phyloP scores from a whole-genome alignment of 257 asterid genomes.

The Ehretia macrophylla region DNA sequence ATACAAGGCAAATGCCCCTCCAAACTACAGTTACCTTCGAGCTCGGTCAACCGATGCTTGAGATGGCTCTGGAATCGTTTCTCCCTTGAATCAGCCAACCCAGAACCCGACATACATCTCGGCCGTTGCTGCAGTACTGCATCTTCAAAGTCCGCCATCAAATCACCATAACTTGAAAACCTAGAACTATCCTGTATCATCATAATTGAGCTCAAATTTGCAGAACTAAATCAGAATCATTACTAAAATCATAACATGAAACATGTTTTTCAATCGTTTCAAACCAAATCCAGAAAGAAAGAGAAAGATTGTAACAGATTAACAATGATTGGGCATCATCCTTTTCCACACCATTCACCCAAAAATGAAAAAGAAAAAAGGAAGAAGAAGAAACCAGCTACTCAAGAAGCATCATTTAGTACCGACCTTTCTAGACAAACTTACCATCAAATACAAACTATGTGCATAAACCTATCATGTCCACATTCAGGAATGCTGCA shows the following conservation, averaged over 20 bases:
- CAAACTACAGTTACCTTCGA: conserved; percentile 63
- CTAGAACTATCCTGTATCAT: conserved; percentile 49
- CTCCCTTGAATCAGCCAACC: conserved; percentile 56
- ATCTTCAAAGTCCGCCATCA: conserved; percentile 89
- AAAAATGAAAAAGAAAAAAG: neutral
- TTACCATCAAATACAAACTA: no score
- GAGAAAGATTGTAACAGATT: neutral
- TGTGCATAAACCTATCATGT: no score
- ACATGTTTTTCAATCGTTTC: neutral
- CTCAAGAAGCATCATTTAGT: no score
- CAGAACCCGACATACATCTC: conserved; percentile 55
- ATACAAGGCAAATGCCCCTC: neutral
- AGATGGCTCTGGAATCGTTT: conserved; percentile 57
- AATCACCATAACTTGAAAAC: conserved; percentile 57
- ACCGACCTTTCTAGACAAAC: no score
- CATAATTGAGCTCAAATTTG: conserved; percentile 3
- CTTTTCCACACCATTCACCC: neutral
- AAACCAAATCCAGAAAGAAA: neutral
- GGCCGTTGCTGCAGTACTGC: conserved; percentile 65
- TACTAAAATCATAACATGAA: neutral
- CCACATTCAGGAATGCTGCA: no score
- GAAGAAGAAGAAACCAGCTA: no score
- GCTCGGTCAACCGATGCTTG: conserved; percentile 68
- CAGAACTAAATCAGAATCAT: neutral
- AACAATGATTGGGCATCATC: no score